phyloP scores from a whole-genome alignment of 345 rosid species.

The Turritis glabra region DNA sequence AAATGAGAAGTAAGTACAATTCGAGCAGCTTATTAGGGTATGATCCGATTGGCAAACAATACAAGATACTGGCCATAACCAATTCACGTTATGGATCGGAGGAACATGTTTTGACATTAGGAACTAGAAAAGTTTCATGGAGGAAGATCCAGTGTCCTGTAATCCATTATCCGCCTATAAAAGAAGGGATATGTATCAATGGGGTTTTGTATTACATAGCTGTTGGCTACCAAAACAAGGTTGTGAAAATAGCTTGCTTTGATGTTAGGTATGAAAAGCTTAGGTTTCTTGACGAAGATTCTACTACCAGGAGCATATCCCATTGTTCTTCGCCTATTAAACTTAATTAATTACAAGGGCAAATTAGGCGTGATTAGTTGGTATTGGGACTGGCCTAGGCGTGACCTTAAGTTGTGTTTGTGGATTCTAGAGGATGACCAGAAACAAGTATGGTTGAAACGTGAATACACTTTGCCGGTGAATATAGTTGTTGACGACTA shows the following conservation, averaged over 20 bases:
- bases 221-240: background rate
- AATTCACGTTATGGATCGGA: background rate
- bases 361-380: background rate
- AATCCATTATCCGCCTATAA: background rate
- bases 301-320: background rate
- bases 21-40: background rate
- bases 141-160: background rate
- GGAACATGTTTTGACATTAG: background rate
- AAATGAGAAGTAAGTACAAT: background rate
- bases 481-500: background rate
- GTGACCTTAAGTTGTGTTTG: background rate
- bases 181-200: background rate
- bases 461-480: background rate
- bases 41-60: background rate
- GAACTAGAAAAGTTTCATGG: background rate
- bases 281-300: background rate
- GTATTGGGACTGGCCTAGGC: background rate
- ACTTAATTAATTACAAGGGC: background rate
- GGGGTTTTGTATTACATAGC: background rate
- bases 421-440: background rate
- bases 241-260: background rate
- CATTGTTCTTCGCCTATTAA: background rate
- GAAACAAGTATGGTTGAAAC: background rate
- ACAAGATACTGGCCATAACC: background rate
- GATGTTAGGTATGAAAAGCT: background rate